A percentile compares a stretch with the other conserved stretches of the same genome.
phyloP scores from a whole-genome alignment of 73 alveolate species.

The Paramecium pentaurelia region DNA sequence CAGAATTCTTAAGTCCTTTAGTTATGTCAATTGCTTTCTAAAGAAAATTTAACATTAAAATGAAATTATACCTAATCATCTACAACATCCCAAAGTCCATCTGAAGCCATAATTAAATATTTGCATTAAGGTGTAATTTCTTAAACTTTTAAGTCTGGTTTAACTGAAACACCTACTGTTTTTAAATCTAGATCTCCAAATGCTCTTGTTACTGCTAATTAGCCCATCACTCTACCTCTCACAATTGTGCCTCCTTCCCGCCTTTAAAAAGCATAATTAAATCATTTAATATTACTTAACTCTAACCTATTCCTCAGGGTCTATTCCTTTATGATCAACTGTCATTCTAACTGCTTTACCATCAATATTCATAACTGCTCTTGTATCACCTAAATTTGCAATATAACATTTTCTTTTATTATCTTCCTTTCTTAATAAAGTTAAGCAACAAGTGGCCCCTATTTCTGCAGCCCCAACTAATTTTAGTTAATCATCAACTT shows the following conservation, averaged over 20 bases:
- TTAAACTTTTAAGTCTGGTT: slow-evolving; percentile 71
- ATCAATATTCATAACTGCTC: slow-evolving; percentile 82
- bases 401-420: slow-evolving; percentile 75
- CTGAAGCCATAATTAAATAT: slow-evolving; percentile 81
- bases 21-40: slow-evolving; percentile 61
- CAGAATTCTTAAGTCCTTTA: slow-evolving; percentile 46
- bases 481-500: slow-evolving; percentile 75
- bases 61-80: slow-evolving; percentile 64
- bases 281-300: slow-evolving; percentile 39
- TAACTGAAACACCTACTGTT: slow-evolving; percentile 73
- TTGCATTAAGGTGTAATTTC: slow-evolving; percentile 63
- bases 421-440: slow-evolving; percentile 79
- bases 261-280: not conserved
- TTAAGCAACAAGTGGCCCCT: slow-evolving; percentile 93
- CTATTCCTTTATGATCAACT: slow-evolving; percentile 87
- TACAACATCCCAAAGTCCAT: slow-evolving; percentile 89
- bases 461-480: slow-evolving; percentile 77
- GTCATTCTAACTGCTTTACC: slow-evolving; percentile 85
- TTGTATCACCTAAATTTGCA: slow-evolving; percentile 94
- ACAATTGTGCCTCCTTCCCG: slow-evolving; percentile 70
- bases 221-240: slow-evolving; percentile 90
- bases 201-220: slow-evolving; percentile 92
- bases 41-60: not conserved
- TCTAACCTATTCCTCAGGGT: slow-evolving; percentile 81
- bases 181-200: slow-evolving; percentile 94